A percentile compares a stretch with the other conserved stretches of the same genome.
Conservation (phyloP, 768 basidiomycete species). For the Austroboletus eburneus region DNA sequence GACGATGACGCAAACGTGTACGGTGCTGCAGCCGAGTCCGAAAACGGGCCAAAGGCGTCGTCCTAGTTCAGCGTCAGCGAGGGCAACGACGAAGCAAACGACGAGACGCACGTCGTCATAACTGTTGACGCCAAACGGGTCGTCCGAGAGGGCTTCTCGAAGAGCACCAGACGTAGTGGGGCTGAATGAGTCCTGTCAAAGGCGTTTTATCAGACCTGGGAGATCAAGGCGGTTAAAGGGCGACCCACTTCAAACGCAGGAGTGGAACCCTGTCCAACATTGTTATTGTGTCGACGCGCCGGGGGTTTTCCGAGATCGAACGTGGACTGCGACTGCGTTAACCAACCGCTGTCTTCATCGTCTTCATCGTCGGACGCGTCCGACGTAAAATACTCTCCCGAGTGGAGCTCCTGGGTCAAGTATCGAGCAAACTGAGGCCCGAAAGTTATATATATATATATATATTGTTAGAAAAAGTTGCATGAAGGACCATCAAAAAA, state of each 20-base stretch:
- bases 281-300: conserved; percentile 39
- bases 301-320: conserved; percentile 55
- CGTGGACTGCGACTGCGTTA: conserved; percentile 74
- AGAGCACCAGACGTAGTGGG: conserved; percentile 32
- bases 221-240: background rate
- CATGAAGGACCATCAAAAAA: background rate
- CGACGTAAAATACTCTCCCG: conserved; percentile 52
- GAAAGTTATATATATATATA: too few species aligned
- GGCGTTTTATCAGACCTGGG: background rate
- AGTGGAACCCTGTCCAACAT: conserved; percentile 45
- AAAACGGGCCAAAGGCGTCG: conserved; percentile 79
- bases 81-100: background rate
- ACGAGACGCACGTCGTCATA: conserved; percentile 46
- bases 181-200: conserved; percentile 48
- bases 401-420: conserved; percentile 67
- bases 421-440: conserved; percentile 80
- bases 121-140: conserved; percentile 45
- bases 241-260: conserved; percentile 54
- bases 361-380: conserved; percentile 50
- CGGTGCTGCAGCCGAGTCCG: conserved; percentile 54
- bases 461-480: too few species aligned
- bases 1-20: conserved; percentile 45
- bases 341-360: conserved; percentile 77
- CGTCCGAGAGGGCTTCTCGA: conserved; percentile 37
- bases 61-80: conserved; percentile 30